Base-by-base conservation (phyloP, 2,329 filamentous ascomycete species). In the Macrophomina tecta region DNA sequence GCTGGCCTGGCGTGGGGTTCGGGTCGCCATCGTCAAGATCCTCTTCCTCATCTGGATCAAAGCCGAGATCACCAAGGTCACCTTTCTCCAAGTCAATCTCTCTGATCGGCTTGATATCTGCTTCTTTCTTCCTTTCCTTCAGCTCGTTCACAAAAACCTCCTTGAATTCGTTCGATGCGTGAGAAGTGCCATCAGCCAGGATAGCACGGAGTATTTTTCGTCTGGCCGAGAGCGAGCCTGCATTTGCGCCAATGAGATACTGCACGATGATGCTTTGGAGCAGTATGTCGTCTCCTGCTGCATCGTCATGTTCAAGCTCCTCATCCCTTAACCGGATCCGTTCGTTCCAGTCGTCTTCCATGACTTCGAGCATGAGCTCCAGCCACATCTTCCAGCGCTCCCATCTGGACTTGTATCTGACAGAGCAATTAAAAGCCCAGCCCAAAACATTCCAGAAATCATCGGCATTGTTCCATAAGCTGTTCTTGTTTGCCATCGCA, bases 371-470 rank as follows among this genome's bases (percentile, higher is more conserved):
- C 84, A 97, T 90, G 69, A 91, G 89, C 40, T 89, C 86, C 14
- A 98, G 82, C 91, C 93, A 97, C 7, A 87, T 79, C 71, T 85
- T 88, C 93, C 94, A 98, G 73, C 89, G 86, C 60, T 84, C 85
- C 94, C 95, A 98, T 23, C 94, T 86, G 48, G 86, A 84, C 1
- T 88, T 88, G 71, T 94, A 84, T 38, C 86, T 77, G 1, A 91
- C 85, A 62, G 92, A 94, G 80, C 94, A 98, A 75, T 94, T 95
- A 77, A 98, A 93, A 0, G 92, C 91, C 95, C 95, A 98, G 3
- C 94, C 95, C 0, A 95, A 85, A 0, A 92, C 87, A 49, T 89
- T 86, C 93, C 95, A 99, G 73, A 98, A 96, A 74, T 97, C 92
- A 68, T 91, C 89, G 0, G 90, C 91, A n/a, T 87, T 86, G 16